Base-by-base conservation (phyloP, 495 filamentous ascomycete species). In the Lasiosphaeria miniovina region DNA sequence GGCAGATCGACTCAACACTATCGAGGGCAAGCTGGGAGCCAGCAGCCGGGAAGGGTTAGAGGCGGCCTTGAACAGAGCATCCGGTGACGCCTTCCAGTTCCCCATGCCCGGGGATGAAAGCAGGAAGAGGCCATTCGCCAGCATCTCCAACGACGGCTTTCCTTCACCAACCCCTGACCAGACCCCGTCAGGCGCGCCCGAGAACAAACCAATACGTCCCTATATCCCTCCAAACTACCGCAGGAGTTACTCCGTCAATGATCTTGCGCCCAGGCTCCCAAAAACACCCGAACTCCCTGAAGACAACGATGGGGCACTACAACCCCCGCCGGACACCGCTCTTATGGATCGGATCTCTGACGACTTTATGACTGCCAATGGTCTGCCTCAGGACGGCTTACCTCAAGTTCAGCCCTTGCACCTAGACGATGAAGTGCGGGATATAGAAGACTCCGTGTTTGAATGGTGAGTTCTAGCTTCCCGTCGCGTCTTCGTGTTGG, bases 1-100 rank as follows among this genome's bases (percentile, higher is more conserved):
- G 3, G 91, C 93, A 36, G 93, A 96, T 63, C 82, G 93, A 35
- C 82, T 98, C 52, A 85, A 93, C 61, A 86, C 83, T 2, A 86
- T 98, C 31, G 93, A 98, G 63, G 88, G 82, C 48, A 83, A 85
- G 62, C 64, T 72, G 64, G 74, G 72, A 48, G 65, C 64, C 48
- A 69, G 60, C 32, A 60, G 62, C 24, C 24, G 24, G 6, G 71
- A 73, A 14, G 50, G 48, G 7, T 24, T 61, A 3, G 63, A 69
- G 1, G 53, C 60, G n/a, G 52, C 68, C 4, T 52, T 63, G 7
- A 68, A 72, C 53, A 69, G 74, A 36, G 66, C 71, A 6, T 75
- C 76, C 0, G 63, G 63, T 32, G 77, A 80, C 36, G 59, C 68
- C 0, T 77, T 77, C 52, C 60, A 67, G 1, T 64, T 71, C 8